These are phyloP conservation scores for Ilyonectria mors-panacis DNA, from an alignment of 2,329 filamentous ascomycete genomes.

Conservation along the genomic window DNA sequence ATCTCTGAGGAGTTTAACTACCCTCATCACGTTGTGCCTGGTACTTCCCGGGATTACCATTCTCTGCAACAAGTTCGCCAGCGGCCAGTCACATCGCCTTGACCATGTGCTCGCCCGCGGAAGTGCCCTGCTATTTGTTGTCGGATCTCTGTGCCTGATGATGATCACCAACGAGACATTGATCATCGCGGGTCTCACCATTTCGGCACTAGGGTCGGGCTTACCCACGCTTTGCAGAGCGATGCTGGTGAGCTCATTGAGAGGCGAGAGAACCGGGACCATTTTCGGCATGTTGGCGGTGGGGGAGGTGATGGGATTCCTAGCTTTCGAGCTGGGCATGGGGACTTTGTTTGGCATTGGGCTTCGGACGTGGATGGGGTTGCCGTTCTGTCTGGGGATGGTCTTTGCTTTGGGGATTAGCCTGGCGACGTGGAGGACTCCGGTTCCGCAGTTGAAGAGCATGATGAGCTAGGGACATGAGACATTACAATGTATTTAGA, in stretches of 20 bases:
- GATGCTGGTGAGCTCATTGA: constrained; percentile 38
- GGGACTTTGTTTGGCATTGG: constrained; percentile 46
- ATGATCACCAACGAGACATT: constrained; percentile 39
- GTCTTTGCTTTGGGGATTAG: constrained; percentile 31
- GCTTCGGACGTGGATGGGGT: constrained; percentile 42
- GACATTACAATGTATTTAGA: neutral
- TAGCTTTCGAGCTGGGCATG: constrained; percentile 40
- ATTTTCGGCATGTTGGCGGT: constrained; percentile 45
- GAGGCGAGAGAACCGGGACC: constrained; percentile 37
- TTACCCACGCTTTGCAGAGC: constrained; percentile 45
- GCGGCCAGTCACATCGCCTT: constrained; percentile 21
- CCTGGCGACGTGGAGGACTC: constrained; percentile 34
- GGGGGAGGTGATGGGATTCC: constrained; percentile 44
- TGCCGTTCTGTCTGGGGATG: constrained; percentile 43
- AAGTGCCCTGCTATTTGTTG: constrained; percentile 41
- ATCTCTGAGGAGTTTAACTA: constrained; percentile 41
- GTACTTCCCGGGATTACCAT: constrained; percentile 37
- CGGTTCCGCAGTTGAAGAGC: constrained; percentile 11
- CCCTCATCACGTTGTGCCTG: constrained; percentile 42
- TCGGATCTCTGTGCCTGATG: constrained; percentile 44
- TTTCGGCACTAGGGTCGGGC: constrained; percentile 45
- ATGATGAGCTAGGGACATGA: neutral
- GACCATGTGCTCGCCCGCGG: constrained; percentile 36
- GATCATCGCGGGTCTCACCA: constrained; percentile 39
- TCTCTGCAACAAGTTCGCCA: constrained; percentile 25